These are phyloP conservation scores for Neoarthrinium moseri DNA, from an alignment of 2,329 filamentous ascomycete genomes.

Conservation along the genomic window DNA sequence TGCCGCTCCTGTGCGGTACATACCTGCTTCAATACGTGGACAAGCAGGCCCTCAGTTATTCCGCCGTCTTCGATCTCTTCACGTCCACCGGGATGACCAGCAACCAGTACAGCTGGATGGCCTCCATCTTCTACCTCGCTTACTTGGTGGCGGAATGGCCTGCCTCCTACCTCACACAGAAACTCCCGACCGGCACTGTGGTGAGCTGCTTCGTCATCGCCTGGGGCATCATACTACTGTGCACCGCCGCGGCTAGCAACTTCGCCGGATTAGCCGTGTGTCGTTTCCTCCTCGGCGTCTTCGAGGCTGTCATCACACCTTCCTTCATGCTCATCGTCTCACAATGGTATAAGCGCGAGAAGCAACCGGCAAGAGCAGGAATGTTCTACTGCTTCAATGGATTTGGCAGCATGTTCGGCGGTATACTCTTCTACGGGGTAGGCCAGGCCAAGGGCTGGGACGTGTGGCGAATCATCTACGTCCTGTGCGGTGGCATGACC, in stretches of 20 bases:
- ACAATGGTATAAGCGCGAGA: conserved; percentile 37
- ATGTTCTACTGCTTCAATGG: conserved; percentile 40
- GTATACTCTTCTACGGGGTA: conserved; percentile 34
- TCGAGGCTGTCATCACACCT: conserved; percentile 46
- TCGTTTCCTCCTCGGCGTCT: conserved; percentile 43
- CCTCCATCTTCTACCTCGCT: conserved; percentile 53
- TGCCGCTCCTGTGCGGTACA: conserved; percentile 50
- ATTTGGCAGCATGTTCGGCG: conserved; percentile 33
- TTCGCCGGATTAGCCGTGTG: conserved; percentile 41
- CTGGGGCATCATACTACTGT: conserved; percentile 39
- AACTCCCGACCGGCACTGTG: conserved; percentile 33
- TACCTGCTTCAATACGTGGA: conserved; percentile 55
- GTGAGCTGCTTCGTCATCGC: conserved; percentile 28
- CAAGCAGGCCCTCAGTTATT: conserved; percentile 53
- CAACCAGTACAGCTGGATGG: conserved; percentile 51
- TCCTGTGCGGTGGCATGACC: conserved; percentile 42
- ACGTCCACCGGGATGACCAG: conserved; percentile 43
- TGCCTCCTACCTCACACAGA: conserved; percentile 31
- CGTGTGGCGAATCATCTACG: conserved; percentile 43
- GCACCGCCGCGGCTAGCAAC: conserved; percentile 37
- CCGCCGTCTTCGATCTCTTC: conserved; percentile 55
- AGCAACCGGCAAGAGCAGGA: conserved; percentile 45
- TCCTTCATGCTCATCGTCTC: conserved; percentile 47
- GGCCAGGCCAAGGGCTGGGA: conserved; percentile 38
- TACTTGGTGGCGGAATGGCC: conserved; percentile 26